Conservation (phyloP, 176 grass and related monocot species). For the Chloris gayana region DNA sequence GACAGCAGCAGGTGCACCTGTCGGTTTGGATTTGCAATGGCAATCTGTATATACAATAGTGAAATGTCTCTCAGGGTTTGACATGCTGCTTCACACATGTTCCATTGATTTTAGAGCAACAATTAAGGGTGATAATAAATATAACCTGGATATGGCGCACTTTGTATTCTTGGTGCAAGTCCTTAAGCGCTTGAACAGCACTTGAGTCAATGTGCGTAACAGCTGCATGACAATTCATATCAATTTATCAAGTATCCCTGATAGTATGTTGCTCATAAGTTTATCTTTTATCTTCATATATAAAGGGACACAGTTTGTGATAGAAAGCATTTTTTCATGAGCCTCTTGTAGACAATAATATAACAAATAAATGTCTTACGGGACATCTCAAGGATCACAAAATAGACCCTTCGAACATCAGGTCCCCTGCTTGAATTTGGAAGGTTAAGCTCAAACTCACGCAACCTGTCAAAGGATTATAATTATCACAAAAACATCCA, state of each 20-base stretch:
- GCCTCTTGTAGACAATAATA: background rate
- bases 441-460: conserved; percentile 81
- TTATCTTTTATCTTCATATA: background rate
- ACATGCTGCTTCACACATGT: conserved; percentile 21
- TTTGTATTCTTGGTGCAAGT: conserved; percentile 87
- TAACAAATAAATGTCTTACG: conserved; percentile 56
- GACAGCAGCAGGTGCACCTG: conserved; percentile 83
- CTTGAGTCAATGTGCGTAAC: conserved; percentile 94
- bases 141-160: conserved; percentile 78
- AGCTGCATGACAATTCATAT: conserved; percentile 49
- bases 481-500: conserved; percentile 18
- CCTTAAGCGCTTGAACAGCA: conserved; percentile 96
- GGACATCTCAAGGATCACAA: conserved; percentile 96
- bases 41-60: conserved; percentile 55
- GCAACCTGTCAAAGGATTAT: conserved; percentile 62
- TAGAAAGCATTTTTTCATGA: background rate
- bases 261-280: background rate
- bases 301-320: background rate
- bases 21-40: conserved; percentile 79
- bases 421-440: conserved; percentile 69
- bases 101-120: background rate
- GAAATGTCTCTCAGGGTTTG: conserved; percentile 5
- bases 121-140: conserved; percentile 3
- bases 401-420: conserved; percentile 81
- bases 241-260: conserved; percentile 27